These are phyloP conservation scores for Plasmodium cynomolgi DNA, from an alignment of 169 alveolate genomes.

Conservation along the genomic window DNA sequence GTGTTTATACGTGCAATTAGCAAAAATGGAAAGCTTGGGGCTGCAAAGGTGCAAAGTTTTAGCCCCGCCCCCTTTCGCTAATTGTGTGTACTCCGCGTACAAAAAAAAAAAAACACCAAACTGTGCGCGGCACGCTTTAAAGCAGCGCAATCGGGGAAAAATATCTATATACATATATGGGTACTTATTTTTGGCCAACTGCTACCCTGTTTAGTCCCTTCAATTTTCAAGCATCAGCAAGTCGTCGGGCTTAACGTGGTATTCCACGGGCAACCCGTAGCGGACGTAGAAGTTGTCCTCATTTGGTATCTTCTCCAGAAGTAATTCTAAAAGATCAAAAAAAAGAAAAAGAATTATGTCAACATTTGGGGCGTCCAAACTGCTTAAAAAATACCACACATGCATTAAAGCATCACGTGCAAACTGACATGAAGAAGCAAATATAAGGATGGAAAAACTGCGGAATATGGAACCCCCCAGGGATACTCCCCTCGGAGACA, in stretches of 20 bases:
- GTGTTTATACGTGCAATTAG: neutral
- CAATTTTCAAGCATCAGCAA: slow-evolving; percentile 40
- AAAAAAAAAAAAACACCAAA: neutral
- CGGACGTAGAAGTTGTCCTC: slow-evolving; percentile 58
- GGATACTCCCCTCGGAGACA: neutral
- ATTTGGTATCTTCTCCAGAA: slow-evolving; percentile 48
- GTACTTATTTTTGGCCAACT: neutral
- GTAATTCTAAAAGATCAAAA: slow-evolving; percentile 18
- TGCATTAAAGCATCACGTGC: neutral
- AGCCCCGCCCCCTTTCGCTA: neutral
- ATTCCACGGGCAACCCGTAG: slow-evolving; percentile 68
- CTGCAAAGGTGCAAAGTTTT: neutral
- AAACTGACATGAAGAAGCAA: neutral
- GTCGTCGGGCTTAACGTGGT: slow-evolving; percentile 36
- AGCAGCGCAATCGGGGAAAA: neutral
- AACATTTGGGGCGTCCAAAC: neutral
- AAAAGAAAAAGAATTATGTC: neutral
- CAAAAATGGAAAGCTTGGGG: neutral
- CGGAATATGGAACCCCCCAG: neutral
- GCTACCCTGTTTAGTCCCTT: neutral
- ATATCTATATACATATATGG: neutral
- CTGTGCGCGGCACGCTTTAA: neutral
- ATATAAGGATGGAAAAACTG: neutral
- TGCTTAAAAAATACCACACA: neutral
- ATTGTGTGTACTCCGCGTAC: neutral